Evolutionary conservation across 2,329 filamentous ascomycete species (phyloP).

Genomic region (Claviceps citrina): DNA sequence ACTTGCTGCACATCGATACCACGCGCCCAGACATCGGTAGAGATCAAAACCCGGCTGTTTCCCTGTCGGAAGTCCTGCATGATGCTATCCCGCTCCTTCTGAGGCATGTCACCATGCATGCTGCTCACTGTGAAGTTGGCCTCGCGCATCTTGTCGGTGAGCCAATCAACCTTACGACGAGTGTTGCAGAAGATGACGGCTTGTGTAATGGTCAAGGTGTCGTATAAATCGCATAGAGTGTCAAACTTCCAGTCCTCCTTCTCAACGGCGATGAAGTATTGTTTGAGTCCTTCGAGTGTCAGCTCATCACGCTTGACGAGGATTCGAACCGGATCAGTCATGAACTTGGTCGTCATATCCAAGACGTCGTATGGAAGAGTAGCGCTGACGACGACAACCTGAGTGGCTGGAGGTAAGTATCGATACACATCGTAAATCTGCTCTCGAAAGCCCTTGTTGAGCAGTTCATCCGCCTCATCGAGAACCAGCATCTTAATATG

Average conservation of each 20-base stretch:
- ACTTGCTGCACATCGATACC: slow-evolving; percentile 99
- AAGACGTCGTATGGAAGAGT: slow-evolving; percentile 95
- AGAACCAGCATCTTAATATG: slow-evolving; percentile 51
- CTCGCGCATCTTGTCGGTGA: slow-evolving; percentile 98
- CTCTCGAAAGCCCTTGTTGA: slow-evolving; percentile 92
- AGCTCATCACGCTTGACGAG: slow-evolving; percentile 97
- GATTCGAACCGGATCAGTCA: slow-evolving; percentile 94
- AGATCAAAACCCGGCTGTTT: slow-evolving; percentile 89
- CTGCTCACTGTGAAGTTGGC: slow-evolving; percentile 96
- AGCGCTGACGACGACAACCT: slow-evolving; percentile 95
- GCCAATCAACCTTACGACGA: slow-evolving; percentile 95
- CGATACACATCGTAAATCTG: slow-evolving; percentile 99
- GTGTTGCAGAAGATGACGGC: slow-evolving; percentile 99
- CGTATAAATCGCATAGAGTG: slow-evolving; percentile 95
- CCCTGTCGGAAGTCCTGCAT: slow-evolving; percentile 98
- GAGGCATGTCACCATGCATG: slow-evolving; percentile 99
- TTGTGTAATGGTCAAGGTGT: slow-evolving; percentile 95
- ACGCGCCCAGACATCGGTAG: slow-evolving; percentile 93
- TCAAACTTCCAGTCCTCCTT: slow-evolving; percentile 99
- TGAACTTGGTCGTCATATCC: slow-evolving; percentile 99
- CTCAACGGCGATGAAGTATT: slow-evolving; percentile 98
- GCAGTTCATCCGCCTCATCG: slow-evolving; percentile 46
- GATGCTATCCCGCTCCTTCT: slow-evolving; percentile 94
- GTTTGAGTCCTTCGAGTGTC: slow-evolving; percentile 92
- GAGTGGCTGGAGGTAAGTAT: slow-evolving; percentile 87